Evolutionary conservation across 805 yeast species (phyloP).

Genomic region (Pichia insulana): DNA sequence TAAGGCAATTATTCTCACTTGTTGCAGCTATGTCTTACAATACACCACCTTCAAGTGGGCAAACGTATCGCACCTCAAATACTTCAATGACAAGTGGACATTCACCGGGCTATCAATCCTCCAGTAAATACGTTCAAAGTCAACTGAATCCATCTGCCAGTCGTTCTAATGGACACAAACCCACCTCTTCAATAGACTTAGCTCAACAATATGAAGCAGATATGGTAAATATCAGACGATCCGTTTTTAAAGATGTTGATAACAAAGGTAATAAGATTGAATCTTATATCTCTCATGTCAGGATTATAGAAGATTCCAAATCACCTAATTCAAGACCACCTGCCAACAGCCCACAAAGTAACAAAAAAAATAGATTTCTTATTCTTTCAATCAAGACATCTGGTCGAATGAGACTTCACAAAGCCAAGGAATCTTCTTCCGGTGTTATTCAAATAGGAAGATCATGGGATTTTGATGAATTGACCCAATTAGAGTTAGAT

Average conservation of each 20-base stretch:
- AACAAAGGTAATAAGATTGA: slow-evolving; percentile 37
- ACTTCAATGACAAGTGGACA: too few relatives aligned
- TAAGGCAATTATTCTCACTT: not conserved
- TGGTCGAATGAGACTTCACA: slow-evolving; percentile 68
- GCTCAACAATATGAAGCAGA: slow-evolving; percentile 55
- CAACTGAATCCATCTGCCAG: too few relatives aligned
- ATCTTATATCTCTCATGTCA: slow-evolving; percentile 66
- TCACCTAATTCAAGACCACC: slow-evolving; percentile 68
- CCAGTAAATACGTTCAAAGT: slow-evolving; percentile 1
- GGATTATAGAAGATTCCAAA: slow-evolving; percentile 65
- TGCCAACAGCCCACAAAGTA: slow-evolving; percentile 33
- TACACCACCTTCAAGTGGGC: not conserved
- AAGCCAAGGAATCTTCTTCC: slow-evolving; percentile 73
- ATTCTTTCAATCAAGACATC: slow-evolving; percentile 49
- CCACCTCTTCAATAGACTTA: slow-evolving; percentile 25
- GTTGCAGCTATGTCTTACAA: not conserved
- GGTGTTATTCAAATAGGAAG: slow-evolving; percentile 82
- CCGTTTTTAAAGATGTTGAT: slow-evolving; percentile 41
- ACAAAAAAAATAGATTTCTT: slow-evolving; percentile 55
- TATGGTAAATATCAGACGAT: slow-evolving; percentile 37
- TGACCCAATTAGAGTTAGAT: slow-evolving; percentile 49
- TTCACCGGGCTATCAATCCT: too few relatives aligned
- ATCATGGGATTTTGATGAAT: slow-evolving; percentile 79
- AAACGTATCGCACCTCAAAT: too few relatives aligned
- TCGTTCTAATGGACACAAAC: slow-evolving; percentile 5